A percentile compares a stretch with the other conserved stretches of the same genome.
These are phyloP conservation scores for Scenedesmus sp. DNA, from an alignment of 163 green algal genomes.

Conservation along the genomic window DNA sequence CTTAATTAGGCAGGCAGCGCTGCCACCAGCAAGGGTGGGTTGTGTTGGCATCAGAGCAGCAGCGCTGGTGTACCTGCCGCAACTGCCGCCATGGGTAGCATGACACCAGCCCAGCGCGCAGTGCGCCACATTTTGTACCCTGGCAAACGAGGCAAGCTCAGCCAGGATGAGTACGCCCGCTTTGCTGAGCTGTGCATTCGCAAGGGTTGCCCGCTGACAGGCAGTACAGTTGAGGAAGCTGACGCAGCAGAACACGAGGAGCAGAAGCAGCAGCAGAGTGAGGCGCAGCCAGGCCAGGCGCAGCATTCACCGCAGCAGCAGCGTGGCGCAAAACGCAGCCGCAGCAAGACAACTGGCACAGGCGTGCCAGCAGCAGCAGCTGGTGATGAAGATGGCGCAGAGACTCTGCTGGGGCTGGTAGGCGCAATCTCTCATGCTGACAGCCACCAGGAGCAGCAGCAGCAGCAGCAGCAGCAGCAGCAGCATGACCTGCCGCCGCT, in stretches of 20 bases:
- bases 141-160: conserved; percentile 36
- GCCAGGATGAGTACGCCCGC: not conserved
- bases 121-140: not conserved
- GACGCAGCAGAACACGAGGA: not conserved
- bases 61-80: not conserved
- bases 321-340: not conserved
- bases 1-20: not conserved
- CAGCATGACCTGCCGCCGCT: not conserved
- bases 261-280: not conserved
- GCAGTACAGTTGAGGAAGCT: not conserved
- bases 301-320: not conserved
- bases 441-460: not conserved
- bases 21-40: not conserved
- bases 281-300: not conserved
- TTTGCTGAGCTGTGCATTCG: conserved; percentile 11
- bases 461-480: not conserved
- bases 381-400: not conserved
- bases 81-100: not conserved
- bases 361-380: not conserved
- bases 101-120: not conserved
- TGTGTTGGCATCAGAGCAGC: not conserved
- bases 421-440: not conserved
- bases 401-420: not conserved
- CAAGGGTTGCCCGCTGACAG: conserved; percentile 1
- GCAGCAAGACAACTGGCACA: not conserved